Percentiles rank a stretch among this genome's conserved stretches.
Conservation (phyloP, 2,329 filamentous ascomycete species). For the Aspergillus persii region DNA sequence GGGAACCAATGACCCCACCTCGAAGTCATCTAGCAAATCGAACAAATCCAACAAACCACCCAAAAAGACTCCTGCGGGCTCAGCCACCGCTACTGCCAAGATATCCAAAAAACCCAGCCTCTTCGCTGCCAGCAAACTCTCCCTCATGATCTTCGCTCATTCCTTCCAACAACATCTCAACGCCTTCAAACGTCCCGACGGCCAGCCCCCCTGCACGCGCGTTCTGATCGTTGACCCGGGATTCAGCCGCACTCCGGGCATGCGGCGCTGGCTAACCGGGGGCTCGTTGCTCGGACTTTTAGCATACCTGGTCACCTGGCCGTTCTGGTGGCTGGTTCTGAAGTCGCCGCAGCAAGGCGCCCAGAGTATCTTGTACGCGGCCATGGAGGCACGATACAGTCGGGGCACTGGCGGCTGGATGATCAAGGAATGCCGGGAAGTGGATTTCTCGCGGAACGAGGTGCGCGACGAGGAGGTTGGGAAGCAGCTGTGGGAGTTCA, state of each 20-base stretch:
- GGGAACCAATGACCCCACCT: neutral
- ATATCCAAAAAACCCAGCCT: conserved; percentile 33
- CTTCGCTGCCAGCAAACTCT: conserved; percentile 67
- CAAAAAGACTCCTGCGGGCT: conserved; percentile 17
- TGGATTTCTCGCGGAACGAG: conserved; percentile 69
- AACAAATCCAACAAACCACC: conserved; percentile 20
- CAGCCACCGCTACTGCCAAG: neutral
- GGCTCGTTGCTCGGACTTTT: conserved; percentile 78
- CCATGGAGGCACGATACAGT: conserved; percentile 74
- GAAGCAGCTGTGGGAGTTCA: conserved; percentile 86
- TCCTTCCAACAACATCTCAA: conserved; percentile 92
- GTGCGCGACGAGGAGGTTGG: conserved; percentile 75
- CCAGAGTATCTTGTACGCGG: conserved; percentile 80
- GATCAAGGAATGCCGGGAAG: conserved; percentile 84
- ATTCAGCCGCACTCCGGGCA: conserved; percentile 79
- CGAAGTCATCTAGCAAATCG: conserved; percentile 16
- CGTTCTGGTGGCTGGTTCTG: conserved; percentile 80
- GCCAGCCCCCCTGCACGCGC: conserved; percentile 74
- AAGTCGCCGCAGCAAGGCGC: conserved; percentile 82
- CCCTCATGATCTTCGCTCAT: conserved; percentile 82
- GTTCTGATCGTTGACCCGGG: conserved; percentile 89
- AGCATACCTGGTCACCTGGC: conserved; percentile 74
- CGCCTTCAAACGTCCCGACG: conserved; percentile 78
- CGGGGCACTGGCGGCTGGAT: conserved; percentile 66
- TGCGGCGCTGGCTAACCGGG: conserved; percentile 78